Percentiles rank a stretch among this genome's conserved stretches.
Evolutionary conservation across 2,329 filamentous ascomycete species (phyloP).

Genomic region (Aspergillus candidus): DNA sequence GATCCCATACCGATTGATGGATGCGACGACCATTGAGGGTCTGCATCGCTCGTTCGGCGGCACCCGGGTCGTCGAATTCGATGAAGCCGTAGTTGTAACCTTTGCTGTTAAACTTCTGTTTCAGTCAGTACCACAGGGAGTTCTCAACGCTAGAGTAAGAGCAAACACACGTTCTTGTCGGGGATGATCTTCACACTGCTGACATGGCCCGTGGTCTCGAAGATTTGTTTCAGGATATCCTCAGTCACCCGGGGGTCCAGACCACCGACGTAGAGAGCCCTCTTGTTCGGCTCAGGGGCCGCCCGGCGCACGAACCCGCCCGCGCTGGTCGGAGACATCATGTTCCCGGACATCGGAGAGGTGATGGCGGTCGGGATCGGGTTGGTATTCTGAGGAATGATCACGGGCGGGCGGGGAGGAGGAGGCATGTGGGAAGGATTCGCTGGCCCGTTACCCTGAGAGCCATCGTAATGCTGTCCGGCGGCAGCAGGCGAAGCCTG

Average conservation of each 20-base stretch:
- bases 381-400: constrained; percentile 93
- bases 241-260: constrained; percentile 93
- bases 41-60: constrained; percentile 94
- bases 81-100: constrained; percentile 99
- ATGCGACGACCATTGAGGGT: constrained; percentile 93
- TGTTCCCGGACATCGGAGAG: constrained; percentile 70
- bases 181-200: constrained; percentile 99
- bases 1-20: constrained; percentile 74
- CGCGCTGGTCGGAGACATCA: constrained; percentile 80
- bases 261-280: constrained; percentile 91
- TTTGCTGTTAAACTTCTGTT: constrained; percentile 62
- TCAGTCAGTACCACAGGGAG: constrained; percentile 13
- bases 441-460: constrained; percentile 62
- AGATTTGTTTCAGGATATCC: constrained; percentile 93
- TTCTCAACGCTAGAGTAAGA: constrained; percentile 1
- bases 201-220: constrained; percentile 97
- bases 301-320: constrained; percentile 79
- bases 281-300: constrained; percentile 96
- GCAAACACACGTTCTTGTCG: constrained; percentile 86
- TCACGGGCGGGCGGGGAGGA: constrained; percentile 72
- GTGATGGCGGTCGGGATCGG: constrained; percentile 89
- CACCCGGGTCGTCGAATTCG: constrained; percentile 95
- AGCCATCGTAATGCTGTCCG: constrained; percentile 64
- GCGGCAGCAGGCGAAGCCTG: constrained; percentile 64
- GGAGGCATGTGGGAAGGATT: constrained; percentile 78